Conservation (phyloP, 1,139 yeast genomes). For the Suhomyces taliae region DNA sequence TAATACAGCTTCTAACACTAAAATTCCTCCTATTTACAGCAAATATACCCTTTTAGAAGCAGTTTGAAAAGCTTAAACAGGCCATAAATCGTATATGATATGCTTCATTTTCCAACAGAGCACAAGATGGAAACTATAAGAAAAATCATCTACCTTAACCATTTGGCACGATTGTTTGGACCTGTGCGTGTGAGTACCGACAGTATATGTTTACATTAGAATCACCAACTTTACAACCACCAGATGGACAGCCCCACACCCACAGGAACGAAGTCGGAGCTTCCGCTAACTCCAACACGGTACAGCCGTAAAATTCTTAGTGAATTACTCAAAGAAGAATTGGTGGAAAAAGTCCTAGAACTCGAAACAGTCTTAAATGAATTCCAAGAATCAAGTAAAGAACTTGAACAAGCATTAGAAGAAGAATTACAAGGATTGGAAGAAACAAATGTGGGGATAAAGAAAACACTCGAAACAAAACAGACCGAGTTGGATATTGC, state of each 20-base stretch:
- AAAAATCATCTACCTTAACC: too few species aligned
- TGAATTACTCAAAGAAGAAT: conserved; percentile 27
- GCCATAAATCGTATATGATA: too few species aligned
- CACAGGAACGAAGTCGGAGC: conserved; percentile 1
- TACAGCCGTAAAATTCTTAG: conserved; percentile 16
- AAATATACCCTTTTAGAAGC: too few species aligned
- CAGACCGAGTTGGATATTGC: conserved; percentile 16
- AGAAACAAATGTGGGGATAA: conserved; percentile 21
- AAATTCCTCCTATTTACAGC: too few species aligned
- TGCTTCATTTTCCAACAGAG: too few species aligned
- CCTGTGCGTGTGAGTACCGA: background rate
- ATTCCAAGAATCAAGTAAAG: conserved; percentile 46
- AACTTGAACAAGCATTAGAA: conserved; percentile 46
- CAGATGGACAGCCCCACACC: conserved; percentile 15
- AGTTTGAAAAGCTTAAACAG: too few species aligned
- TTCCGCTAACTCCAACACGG: conserved; percentile 14
- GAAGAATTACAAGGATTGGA: conserved; percentile 42
- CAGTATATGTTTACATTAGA: background rate
- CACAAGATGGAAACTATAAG: too few species aligned
- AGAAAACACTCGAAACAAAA: conserved; percentile 16
- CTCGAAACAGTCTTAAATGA: conserved; percentile 39
- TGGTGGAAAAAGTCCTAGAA: conserved; percentile 32
- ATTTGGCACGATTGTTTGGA: too few species aligned
- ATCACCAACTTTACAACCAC: background rate
- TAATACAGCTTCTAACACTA: too few species aligned